These are phyloP conservation scores for Phaffomyces opuntiae DNA, from an alignment of 805 yeast species.

Conservation along the genomic window DNA sequence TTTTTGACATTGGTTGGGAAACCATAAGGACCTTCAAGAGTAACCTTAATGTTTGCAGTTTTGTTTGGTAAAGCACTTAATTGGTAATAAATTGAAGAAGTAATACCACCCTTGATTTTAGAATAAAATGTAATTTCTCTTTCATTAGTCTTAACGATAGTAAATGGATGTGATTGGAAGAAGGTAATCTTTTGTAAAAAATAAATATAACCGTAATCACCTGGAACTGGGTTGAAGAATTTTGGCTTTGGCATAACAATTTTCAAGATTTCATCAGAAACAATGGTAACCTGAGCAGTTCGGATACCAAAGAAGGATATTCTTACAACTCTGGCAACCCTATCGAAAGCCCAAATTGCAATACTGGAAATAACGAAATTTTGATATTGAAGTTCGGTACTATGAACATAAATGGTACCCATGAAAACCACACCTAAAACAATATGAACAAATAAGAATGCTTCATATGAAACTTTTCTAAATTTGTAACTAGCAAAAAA, in stretches of 20 bases:
- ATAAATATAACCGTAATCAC: conserved; percentile 52
- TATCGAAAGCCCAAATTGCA: conserved; percentile 45
- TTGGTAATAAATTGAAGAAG: conserved; percentile 22
- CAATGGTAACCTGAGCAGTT: conserved; percentile 18
- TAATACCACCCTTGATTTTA: conserved; percentile 50
- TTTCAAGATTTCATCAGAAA: conserved; percentile 38
- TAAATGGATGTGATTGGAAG: conserved; percentile 74
- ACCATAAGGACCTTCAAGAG: conserved; percentile 66
- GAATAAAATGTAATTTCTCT: conserved; percentile 37
- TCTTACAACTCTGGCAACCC: conserved; percentile 34
- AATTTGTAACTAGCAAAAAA: conserved; percentile 29
- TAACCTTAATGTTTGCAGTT: conserved; percentile 25
- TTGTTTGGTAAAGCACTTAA: conserved; percentile 22
- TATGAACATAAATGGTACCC: conserved; percentile 52
- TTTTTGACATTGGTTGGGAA: conserved; percentile 27
- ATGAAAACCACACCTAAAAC: conserved; percentile 45
- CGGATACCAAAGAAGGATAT: conserved; percentile 18
- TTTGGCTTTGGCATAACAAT: conserved; percentile 35
- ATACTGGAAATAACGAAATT: conserved; percentile 31
- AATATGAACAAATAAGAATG: conserved; percentile 51
- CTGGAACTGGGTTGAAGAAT: conserved; percentile 46
- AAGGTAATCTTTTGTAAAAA: conserved; percentile 44
- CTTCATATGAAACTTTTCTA: conserved; percentile 53
- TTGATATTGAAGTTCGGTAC: conserved; percentile 41
- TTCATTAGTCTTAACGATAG: conserved; percentile 39